Evolutionary conservation across 129 eudicot species (phyloP).

Genomic region (Centella asiatica): DNA sequence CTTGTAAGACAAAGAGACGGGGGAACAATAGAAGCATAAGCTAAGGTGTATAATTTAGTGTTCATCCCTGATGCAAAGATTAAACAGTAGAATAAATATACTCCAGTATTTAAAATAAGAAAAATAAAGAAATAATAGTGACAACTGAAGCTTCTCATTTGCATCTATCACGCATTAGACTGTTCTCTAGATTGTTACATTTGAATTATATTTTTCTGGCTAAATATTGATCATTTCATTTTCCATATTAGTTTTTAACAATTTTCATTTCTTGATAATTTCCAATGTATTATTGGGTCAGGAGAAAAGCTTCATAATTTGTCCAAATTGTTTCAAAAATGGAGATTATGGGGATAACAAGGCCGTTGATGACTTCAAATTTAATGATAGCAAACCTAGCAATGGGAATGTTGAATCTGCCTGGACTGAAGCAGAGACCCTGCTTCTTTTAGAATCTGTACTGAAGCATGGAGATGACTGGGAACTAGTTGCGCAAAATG

Average conservation of each 20-base stretch:
- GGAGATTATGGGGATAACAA: conserved; percentile 51
- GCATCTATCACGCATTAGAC: too few species aligned
- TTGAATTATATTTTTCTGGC: too few species aligned
- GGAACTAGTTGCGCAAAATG: conserved; percentile 81
- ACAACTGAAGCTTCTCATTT: too few species aligned
- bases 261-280: conserved; percentile 2
- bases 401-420: conserved; percentile 19
- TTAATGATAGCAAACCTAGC: conserved; percentile 27
- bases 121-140: too few species aligned
- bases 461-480: conserved; percentile 89
- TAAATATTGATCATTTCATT: background rate
- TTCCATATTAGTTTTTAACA: background rate
- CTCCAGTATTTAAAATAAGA: too few species aligned
- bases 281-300: conserved; percentile 18
- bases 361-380: conserved; percentile 58
- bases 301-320: conserved; percentile 51
- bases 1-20: too few species aligned
- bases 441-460: conserved; percentile 81
- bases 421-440: conserved; percentile 94
- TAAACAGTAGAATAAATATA: too few species aligned
- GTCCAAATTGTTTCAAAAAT: conserved; percentile 68
- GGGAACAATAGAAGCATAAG: too few species aligned
- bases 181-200: too few species aligned
- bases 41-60: too few species aligned
- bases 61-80: too few species aligned